Evolutionary conservation across 2,329 filamentous ascomycete species (phyloP).

Genomic region (Camillea tinctor): DNA sequence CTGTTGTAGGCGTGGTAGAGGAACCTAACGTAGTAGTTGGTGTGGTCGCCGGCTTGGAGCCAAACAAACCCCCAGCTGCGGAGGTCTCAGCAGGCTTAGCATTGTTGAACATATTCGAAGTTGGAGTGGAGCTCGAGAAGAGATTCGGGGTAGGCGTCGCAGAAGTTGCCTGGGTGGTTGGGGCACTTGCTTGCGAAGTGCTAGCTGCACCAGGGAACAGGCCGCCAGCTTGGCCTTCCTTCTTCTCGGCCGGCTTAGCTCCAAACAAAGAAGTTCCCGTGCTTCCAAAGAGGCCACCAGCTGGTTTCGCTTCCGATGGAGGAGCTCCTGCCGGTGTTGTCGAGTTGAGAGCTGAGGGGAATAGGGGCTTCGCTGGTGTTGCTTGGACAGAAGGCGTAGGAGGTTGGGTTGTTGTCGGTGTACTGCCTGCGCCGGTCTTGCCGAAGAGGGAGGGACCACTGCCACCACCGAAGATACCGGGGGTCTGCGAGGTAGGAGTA

Average conservation of each 20-base stretch:
- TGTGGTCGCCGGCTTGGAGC: conserved; percentile 22
- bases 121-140: conserved; percentile 18
- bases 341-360: conserved; percentile 41
- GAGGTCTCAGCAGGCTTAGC: conserved; percentile 26
- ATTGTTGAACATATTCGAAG: conserved; percentile 22
- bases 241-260: conserved; percentile 36
- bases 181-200: conserved; percentile 16
- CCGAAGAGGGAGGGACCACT: conserved; percentile 24
- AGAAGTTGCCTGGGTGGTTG: conserved; percentile 33
- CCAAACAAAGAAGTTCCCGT: conserved; percentile 38
- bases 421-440: conserved; percentile 13
- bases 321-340: conserved; percentile 58
- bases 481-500: conserved; percentile 22
- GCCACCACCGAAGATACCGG: conserved; percentile 25
- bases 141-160: conserved; percentile 18
- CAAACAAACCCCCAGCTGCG: conserved; percentile 19
- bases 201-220: conserved; percentile 18
- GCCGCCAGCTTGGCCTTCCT: conserved; percentile 16
- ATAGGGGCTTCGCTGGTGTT: conserved; percentile 48
- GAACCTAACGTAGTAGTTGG: conserved; percentile 3
- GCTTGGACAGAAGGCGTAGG: conserved; percentile 27
- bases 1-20: conserved; percentile 9
- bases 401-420: conserved; percentile 18
- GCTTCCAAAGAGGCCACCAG: conserved; percentile 29
- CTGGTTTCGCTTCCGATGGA: conserved; percentile 38